Evolutionary conservation across 768 basidiomycete species (phyloP).

Genomic region (Hysterangium stoloniferum): DNA sequence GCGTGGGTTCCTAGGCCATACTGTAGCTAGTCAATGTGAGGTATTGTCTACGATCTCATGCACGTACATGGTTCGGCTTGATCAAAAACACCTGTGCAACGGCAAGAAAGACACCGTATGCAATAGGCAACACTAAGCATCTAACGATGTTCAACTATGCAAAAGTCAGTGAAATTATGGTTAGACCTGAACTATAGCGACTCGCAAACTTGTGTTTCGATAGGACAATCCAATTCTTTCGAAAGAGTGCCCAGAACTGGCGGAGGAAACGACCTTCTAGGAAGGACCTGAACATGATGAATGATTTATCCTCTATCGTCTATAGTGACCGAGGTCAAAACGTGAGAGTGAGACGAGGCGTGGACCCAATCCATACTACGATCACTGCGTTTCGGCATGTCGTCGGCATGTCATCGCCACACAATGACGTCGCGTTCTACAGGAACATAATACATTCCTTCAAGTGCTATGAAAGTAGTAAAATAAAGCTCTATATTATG

Average conservation of each 20-base stretch:
- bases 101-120: constrained; percentile 59
- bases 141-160: constrained; percentile 49
- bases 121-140: constrained; percentile 57
- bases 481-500: too few relatives aligned
- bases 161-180: not conserved
- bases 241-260: constrained; percentile 51
- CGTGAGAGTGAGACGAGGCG: too few relatives aligned
- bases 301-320: too few relatives aligned
- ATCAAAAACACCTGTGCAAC: constrained; percentile 53
- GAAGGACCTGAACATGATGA: too few relatives aligned
- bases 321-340: too few relatives aligned
- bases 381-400: too few relatives aligned
- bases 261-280: constrained; percentile 40
- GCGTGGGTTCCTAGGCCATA: constrained; percentile 49
- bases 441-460: too few relatives aligned
- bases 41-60: not conserved
- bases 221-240: constrained; percentile 72
- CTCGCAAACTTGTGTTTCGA: constrained; percentile 58
- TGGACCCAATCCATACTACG: too few relatives aligned
- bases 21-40: not conserved
- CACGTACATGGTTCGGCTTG: constrained; percentile 53
- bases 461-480: too few relatives aligned
- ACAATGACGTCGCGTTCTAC: too few relatives aligned
- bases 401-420: too few relatives aligned
- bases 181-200: constrained; percentile 9